Conservation (phyloP, 208 protist species). For the Jaenimonas drosophilae region DNA sequence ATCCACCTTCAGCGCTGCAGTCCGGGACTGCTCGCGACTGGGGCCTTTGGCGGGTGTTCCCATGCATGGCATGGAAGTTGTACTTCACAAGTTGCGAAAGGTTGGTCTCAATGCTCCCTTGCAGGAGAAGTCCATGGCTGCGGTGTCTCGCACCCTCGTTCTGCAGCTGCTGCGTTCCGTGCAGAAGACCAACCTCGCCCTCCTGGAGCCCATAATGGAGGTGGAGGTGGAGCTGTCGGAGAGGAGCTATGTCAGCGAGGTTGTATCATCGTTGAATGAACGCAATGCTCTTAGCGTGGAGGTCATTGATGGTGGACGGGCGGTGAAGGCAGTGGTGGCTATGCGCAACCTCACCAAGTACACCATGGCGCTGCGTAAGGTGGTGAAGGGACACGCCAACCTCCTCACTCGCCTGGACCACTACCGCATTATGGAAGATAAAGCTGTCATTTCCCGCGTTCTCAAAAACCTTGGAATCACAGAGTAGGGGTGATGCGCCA, state of each 20-base stretch:
- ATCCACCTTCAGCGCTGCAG: constrained; percentile 32
- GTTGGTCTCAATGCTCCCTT: constrained; percentile 18
- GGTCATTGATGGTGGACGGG: constrained; percentile 69
- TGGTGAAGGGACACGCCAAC: constrained; percentile 83
- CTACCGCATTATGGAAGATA: constrained; percentile 72
- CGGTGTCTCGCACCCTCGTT: constrained; percentile 39
- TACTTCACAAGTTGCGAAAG: constrained; percentile 49
- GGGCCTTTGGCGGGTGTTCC: constrained; percentile 65
- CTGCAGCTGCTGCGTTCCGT: constrained; percentile 27
- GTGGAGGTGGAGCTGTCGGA: constrained; percentile 82
- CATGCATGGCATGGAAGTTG: constrained; percentile 59
- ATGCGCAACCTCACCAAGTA: constrained; percentile 80
- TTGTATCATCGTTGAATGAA: constrained; percentile 72
- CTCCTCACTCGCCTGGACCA: constrained; percentile 56
- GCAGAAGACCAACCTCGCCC: constrained; percentile 18
- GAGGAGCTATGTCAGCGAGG: constrained; percentile 47
- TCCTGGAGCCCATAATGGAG: constrained; percentile 85
- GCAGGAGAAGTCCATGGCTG: constrained; percentile 26
- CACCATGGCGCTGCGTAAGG: constrained; percentile 81
- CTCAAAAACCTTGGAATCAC: constrained; percentile 76
- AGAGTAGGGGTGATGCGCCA: no score
- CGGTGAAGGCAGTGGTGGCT: constrained; percentile 60
- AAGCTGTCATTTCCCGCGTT: constrained; percentile 56
- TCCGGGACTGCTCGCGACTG: constrained; percentile 36
- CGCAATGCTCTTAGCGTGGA: constrained; percentile 70